Percentiles rank a stretch among this genome's conserved stretches.
These are phyloP conservation scores for Grifola frondosa DNA, from an alignment of 1,284 basidiomycete genomes.

Conservation along the genomic window DNA sequence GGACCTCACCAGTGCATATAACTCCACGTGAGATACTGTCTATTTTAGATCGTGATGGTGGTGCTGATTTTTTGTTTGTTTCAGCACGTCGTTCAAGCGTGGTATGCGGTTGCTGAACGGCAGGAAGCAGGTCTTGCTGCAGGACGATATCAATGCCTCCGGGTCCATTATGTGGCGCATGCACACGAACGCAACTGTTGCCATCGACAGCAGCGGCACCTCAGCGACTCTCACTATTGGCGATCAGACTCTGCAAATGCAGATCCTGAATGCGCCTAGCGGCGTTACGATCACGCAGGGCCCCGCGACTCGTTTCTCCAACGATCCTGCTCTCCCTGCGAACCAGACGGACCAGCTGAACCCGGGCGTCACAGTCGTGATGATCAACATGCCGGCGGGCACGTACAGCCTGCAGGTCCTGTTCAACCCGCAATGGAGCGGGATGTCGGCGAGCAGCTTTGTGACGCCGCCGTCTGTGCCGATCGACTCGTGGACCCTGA, in stretches of 20 bases:
- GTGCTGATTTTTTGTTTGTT: slow-evolving; percentile 15
- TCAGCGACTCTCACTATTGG: slow-evolving; percentile 64
- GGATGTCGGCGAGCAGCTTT: slow-evolving; percentile 54
- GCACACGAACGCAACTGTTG: slow-evolving; percentile 86
- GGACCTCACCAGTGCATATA: slow-evolving; percentile 83
- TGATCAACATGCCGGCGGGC: slow-evolving; percentile 73
- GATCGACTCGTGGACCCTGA: slow-evolving; percentile 68
- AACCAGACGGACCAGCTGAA: slow-evolving; percentile 70
- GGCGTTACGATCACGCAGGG: slow-evolving; percentile 54
- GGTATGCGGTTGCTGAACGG: slow-evolving; percentile 88
- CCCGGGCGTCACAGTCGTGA: slow-evolving; percentile 77
- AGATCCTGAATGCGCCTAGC: slow-evolving; percentile 57
- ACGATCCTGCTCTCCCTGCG: slow-evolving; percentile 62
- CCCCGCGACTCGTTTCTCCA: slow-evolving; percentile 52
- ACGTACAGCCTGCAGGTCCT: slow-evolving; percentile 74
- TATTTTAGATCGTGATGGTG: slow-evolving; percentile 8
- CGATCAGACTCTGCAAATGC: slow-evolving; percentile 49
- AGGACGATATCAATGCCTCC: slow-evolving; percentile 76
- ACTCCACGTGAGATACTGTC: slow-evolving; percentile 57
- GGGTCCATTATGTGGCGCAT: slow-evolving; percentile 83
- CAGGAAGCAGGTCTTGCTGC: slow-evolving; percentile 88
- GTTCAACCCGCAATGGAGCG: slow-evolving; percentile 85
- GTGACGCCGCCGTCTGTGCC: slow-evolving; percentile 67
- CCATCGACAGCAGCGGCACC: slow-evolving; percentile 49
- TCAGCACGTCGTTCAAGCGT: slow-evolving; percentile 71